Evolutionary conservation across 2,329 filamentous ascomycete genomes (phyloP).

Genomic region (Fusarium chaquense): DNA sequence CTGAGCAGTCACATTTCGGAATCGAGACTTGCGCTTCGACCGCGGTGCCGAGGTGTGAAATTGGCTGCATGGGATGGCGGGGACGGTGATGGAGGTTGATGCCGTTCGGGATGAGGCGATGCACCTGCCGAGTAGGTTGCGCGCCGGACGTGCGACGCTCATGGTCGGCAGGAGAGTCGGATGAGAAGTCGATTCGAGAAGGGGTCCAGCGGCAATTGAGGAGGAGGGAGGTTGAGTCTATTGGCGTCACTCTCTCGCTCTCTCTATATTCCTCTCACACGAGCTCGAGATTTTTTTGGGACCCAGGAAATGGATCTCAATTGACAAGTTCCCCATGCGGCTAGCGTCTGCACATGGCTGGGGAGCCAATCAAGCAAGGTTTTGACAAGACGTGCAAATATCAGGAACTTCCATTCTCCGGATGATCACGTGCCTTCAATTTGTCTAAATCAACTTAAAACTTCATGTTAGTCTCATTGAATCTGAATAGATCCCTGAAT

Average conservation of each 20-base stretch:
- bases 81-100: conserved; percentile 31
- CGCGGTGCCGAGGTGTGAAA: conserved; percentile 66
- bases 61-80: conserved; percentile 53
- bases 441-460: conserved; percentile 26
- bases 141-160: conserved; percentile 67
- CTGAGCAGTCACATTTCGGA: conserved; percentile 65
- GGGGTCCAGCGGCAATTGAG: background rate
- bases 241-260: conserved; percentile 26
- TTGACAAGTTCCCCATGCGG: conserved; percentile 40
- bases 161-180: conserved; percentile 56
- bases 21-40: conserved; percentile 62
- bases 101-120: conserved; percentile 53
- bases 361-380: conserved; percentile 35
- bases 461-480: background rate
- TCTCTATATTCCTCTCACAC: conserved; percentile 43
- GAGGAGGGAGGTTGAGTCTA: conserved; percentile 8
- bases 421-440: conserved; percentile 26
- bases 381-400: background rate
- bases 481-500: background rate
- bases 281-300: conserved; percentile 52
- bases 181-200: conserved; percentile 6
- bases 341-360: conserved; percentile 14
- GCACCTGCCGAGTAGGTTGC: conserved; percentile 65
- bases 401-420: conserved; percentile 19
- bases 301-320: conserved; percentile 45